phyloP scores from a whole-genome alignment of 257 asterid genomes.

The Thymus quinquecostatus region DNA sequence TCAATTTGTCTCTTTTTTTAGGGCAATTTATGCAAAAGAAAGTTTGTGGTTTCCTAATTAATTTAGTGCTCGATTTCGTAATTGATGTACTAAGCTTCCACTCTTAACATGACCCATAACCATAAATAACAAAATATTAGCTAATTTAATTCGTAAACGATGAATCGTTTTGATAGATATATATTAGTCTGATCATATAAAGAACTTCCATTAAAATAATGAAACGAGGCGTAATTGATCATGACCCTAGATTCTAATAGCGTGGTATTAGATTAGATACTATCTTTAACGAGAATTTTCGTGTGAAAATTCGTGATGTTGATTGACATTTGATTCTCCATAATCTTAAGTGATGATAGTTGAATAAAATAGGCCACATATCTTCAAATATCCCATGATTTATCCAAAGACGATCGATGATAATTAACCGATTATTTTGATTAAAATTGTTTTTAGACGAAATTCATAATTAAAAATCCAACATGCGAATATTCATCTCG shows the following conservation, averaged over 20 bases:
- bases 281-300: neutral
- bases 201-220: too few species aligned
- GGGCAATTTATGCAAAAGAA: neutral
- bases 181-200: too few species aligned
- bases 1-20: neutral
- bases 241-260: too few species aligned
- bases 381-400: neutral
- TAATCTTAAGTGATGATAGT: slow-evolving; percentile 13
- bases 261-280: neutral
- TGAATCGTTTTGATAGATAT: too few species aligned
- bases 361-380: neutral
- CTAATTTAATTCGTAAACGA: too few species aligned
- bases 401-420: neutral
- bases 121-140: too few species aligned
- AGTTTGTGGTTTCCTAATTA: neutral
- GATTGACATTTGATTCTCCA: slow-evolving; percentile 20
- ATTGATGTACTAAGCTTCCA: neutral
- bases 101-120: neutral
- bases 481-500: neutral
- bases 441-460: neutral
- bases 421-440: neutral
- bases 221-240: too few species aligned
- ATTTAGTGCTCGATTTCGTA: neutral
- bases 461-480: neutral
- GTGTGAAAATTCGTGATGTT: neutral